Percentiles rank a stretch among this genome's conserved stretches.
phyloP scores from a whole-genome alignment of 768 basidiomycete genomes.

The Lentinula aciculospora region DNA sequence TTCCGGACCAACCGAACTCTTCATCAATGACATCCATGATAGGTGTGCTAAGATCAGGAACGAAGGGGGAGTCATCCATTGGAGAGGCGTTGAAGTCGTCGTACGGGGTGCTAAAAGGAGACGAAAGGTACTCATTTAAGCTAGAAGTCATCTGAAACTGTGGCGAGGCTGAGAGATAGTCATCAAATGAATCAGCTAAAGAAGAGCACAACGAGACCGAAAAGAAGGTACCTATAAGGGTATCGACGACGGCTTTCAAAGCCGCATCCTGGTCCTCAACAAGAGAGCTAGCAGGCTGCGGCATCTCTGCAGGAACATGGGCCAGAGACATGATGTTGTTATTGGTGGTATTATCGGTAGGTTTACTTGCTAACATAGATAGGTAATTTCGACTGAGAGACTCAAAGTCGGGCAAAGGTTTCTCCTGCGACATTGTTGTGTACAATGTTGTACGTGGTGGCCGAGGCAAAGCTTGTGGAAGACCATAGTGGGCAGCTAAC shows the following conservation, averaged over 20 bases:
- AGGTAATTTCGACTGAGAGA: constrained; percentile 58
- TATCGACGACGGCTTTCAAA: constrained; percentile 10
- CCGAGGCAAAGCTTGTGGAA: constrained; percentile 65
- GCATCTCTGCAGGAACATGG: constrained; percentile 18
- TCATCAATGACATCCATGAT: constrained; percentile 5
- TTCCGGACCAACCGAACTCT: neutral
- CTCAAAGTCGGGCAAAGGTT: constrained; percentile 35
- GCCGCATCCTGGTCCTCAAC: constrained; percentile 18
- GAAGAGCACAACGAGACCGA: neutral
- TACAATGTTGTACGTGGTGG: constrained; percentile 55
- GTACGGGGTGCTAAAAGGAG: constrained; percentile 16
- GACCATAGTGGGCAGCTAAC: constrained; percentile 73
- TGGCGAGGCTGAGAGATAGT: constrained; percentile 14
- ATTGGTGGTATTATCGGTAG: constrained; percentile 29
- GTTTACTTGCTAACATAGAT: constrained; percentile 57
- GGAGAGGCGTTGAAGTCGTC: constrained; percentile 28
- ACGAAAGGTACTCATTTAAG: constrained; percentile 24
- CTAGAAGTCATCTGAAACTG: neutral
- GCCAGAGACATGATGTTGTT: constrained; percentile 23
- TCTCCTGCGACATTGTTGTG: constrained; percentile 23
- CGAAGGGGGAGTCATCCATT: constrained; percentile 27
- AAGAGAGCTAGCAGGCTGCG: constrained; percentile 13
- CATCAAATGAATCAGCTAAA: neutral
- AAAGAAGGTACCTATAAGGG: constrained; percentile 12
- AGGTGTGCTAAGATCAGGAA: constrained; percentile 25